Evolutionary conservation across 257 asterid species (phyloP), one percentile per base, ranked within the genome.

Genomic region (Salvia hispanica): DNA sequence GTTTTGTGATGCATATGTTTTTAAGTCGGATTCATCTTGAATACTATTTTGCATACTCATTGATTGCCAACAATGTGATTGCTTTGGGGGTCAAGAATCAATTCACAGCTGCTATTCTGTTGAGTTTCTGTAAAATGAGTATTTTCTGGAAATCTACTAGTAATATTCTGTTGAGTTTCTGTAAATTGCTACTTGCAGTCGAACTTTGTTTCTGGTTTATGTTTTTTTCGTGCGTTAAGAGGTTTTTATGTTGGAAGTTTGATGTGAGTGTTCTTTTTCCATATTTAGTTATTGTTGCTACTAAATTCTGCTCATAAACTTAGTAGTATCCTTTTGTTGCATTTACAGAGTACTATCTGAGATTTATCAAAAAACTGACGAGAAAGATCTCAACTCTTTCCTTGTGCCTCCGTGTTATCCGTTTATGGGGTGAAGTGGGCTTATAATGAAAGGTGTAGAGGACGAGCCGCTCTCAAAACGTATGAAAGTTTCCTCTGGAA

Each of bases 391-490:
- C 62, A 7, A 68, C 31, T 76, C 28, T 59, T 69, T 74, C 46
- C 5, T 52, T 59, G 76, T 58, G 81, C 56, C 62, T 46, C 50
- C 34, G 50, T 62, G 72, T 62, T 64, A 61, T 67, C 21, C 55
- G 80, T 86, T 76, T 81, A 86, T 84, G 89, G 96, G 84, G 85
- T 88, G 88, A 86, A 81, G 80, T 73, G 80, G 72, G 74, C 88
- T 79, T 88, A 84, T 84, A 88, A 88, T 88, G 96, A 94, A 91
- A 86, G 91, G 91, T 79, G 85, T 80, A 82, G 91, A 82, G 78
- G 84, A 84, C 72, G 96, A 80, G 71, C 94, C 96, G 72, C 89
- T 87, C 43, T 76, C 92, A 62, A 88, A 90, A 71, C 97, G 95
- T 53, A 86, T 83, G 85, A 90, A 86, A 80, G 82, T 83, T 66